phyloP scores from a whole-genome alignment of 495 filamentous ascomycete genomes.

The Hyaloscypha finlandica region DNA sequence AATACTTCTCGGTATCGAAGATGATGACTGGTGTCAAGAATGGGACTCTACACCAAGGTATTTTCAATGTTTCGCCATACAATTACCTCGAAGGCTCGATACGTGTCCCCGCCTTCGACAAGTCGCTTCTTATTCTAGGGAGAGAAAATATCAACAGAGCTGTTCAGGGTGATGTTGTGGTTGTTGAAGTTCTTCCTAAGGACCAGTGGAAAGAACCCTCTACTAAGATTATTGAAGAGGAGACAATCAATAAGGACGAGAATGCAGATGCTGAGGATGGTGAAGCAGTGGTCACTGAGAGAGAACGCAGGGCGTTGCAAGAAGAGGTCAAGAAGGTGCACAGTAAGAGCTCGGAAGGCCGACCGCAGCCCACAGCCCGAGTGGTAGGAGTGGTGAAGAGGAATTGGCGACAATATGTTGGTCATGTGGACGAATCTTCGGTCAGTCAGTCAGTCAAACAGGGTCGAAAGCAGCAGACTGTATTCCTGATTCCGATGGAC shows the following conservation, averaged over 20 bases:
- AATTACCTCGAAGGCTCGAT: slow-evolving; percentile 95
- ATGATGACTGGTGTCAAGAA: slow-evolving; percentile 90
- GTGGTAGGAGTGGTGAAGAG: slow-evolving; percentile 92
- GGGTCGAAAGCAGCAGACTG: slow-evolving; percentile 81
- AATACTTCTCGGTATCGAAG: slow-evolving; percentile 87
- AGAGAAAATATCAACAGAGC: slow-evolving; percentile 95
- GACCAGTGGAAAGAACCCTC: slow-evolving; percentile 97
- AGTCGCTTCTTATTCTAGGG: slow-evolving; percentile 83
- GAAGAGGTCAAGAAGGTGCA: slow-evolving; percentile 89
- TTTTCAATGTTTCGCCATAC: slow-evolving; percentile 95
- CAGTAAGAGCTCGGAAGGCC: slow-evolving; percentile 72
- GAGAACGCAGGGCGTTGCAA: slow-evolving; percentile 80
- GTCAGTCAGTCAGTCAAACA: slow-evolving; percentile 68
- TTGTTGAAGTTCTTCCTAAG: slow-evolving; percentile 87
- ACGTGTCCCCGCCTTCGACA: slow-evolving; percentile 86
- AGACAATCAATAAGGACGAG: slow-evolving; percentile 88
- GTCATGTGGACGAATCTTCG: slow-evolving; percentile 87
- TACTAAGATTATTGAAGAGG: slow-evolving; percentile 93
- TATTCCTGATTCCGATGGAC: slow-evolving; percentile 97
- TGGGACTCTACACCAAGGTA: slow-evolving; percentile 86
- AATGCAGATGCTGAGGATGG: slow-evolving; percentile 77
- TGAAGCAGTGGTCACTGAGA: slow-evolving; percentile 77
- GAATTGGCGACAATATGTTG: slow-evolving; percentile 98
- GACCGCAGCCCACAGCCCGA: slow-evolving; percentile 85
- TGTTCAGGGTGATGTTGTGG: slow-evolving; percentile 86